These are phyloP conservation scores for Penicillium oxalicum DNA, from an alignment of 2,329 filamentous ascomycete genomes.

Conservation along the genomic window DNA sequence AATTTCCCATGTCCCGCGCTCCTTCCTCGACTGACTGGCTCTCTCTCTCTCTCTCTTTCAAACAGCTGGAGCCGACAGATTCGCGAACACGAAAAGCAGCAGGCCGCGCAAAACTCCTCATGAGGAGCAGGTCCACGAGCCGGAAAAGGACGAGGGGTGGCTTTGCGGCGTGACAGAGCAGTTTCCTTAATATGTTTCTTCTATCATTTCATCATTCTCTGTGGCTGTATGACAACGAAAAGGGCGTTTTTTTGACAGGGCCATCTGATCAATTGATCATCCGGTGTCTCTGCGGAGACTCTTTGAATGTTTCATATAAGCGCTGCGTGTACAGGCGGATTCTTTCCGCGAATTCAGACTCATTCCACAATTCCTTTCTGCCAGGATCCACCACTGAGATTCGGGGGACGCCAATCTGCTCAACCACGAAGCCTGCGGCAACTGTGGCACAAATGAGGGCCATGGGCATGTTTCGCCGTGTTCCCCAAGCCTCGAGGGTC, in stretches of 20 bases:
- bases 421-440: slow-evolving; percentile 86
- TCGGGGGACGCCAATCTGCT: slow-evolving; percentile 78
- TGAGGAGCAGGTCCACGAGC: slow-evolving; percentile 21
- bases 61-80: slow-evolving; percentile 66
- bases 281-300: slow-evolving; percentile 34
- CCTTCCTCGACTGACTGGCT: slow-evolving; percentile 2
- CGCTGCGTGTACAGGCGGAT: slow-evolving; percentile 41
- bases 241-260: slow-evolving; percentile 31
- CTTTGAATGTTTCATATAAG: slow-evolving; percentile 36
- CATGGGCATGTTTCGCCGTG: slow-evolving; percentile 48
- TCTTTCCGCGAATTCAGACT: slow-evolving; percentile 39
- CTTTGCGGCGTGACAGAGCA: slow-evolving; percentile 21
- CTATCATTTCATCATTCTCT: slow-evolving; percentile 30
- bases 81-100: slow-evolving; percentile 57
- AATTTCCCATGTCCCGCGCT: slow-evolving; percentile 13
- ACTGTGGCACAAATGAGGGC: slow-evolving; percentile 74
- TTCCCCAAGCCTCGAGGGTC: slow-evolving; percentile 41
- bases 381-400: slow-evolving; percentile 27
- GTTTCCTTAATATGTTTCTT: slow-evolving; percentile 22
- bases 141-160: slow-evolving; percentile 19
- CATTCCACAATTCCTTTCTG: slow-evolving; percentile 41
- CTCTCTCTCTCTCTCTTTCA: slow-evolving; percentile 6
- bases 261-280: slow-evolving; percentile 30
- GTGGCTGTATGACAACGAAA: slow-evolving; percentile 36
- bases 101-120: slow-evolving; percentile 41